Evolutionary conservation across 2,329 filamentous ascomycete species (phyloP).

Genomic region (Parastagonospora nodorum): DNA sequence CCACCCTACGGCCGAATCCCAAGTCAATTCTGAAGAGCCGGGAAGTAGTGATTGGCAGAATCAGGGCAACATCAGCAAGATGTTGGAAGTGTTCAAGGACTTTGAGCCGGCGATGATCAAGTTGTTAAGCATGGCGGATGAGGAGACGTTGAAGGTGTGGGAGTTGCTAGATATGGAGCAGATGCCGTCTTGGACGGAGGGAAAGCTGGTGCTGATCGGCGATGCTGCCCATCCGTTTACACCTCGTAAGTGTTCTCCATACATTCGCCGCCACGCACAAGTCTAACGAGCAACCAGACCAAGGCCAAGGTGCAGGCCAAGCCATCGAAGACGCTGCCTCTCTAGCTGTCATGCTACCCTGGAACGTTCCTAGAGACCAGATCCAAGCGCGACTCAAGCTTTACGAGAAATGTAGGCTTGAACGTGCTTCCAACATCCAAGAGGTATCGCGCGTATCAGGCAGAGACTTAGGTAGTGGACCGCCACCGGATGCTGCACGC

Average conservation of each 20-base stretch:
- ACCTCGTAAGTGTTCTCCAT: constrained; percentile 52
- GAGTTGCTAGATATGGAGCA: constrained; percentile 61
- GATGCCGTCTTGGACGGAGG: constrained; percentile 61
- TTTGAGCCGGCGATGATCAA: constrained; percentile 45
- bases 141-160: constrained; percentile 45
- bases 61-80: constrained; percentile 40
- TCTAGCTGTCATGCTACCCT: constrained; percentile 61
- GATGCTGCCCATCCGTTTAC: constrained; percentile 73
- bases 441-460: constrained; percentile 61
- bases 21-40: constrained; percentile 12
- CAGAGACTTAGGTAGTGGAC: constrained; percentile 49
- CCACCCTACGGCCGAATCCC: constrained; percentile 44
- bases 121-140: constrained; percentile 47
- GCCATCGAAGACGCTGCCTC: constrained; percentile 71
- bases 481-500: constrained; percentile 39
- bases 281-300: constrained; percentile 42
- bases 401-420: constrained; percentile 63
- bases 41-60: constrained; percentile 44
- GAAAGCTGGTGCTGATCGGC: constrained; percentile 62
- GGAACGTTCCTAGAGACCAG: constrained; percentile 50
- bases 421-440: constrained; percentile 63
- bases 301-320: constrained; percentile 65
- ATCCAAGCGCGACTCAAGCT: constrained; percentile 62
- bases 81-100: constrained; percentile 48
- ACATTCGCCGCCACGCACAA: too few species aligned